Percentiles rank a stretch among this genome's conserved stretches.
Evolutionary conservation across 2,329 filamentous ascomycete species (phyloP).

Genomic region (Trematosphaeria pertusa): DNA sequence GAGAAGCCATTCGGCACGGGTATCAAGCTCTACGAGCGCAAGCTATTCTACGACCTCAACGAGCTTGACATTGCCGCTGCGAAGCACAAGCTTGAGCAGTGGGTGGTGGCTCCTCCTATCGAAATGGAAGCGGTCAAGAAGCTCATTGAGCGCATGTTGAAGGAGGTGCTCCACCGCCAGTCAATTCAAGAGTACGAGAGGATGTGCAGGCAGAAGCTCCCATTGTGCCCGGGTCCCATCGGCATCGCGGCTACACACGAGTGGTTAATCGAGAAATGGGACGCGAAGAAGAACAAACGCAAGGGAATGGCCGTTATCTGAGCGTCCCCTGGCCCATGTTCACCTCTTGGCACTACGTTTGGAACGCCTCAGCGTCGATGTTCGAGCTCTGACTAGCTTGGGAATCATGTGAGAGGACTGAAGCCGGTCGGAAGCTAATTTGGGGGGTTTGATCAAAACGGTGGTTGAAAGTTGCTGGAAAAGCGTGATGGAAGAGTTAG

Average conservation of each 20-base stretch:
- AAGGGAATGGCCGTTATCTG: slow-evolving; percentile 21
- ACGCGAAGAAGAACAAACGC: slow-evolving; percentile 27
- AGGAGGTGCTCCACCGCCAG: slow-evolving; percentile 28
- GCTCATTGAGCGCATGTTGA: slow-evolving; percentile 24
- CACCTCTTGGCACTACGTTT: neutral
- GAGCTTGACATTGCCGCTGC: slow-evolving; percentile 14
- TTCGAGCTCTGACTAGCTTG: too few species aligned
- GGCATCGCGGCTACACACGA: slow-evolving; percentile 27
- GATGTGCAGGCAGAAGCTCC: slow-evolving; percentile 29
- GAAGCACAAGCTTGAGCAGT: slow-evolving; percentile 12
- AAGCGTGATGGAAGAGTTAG: too few species aligned
- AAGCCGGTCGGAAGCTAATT: too few species aligned
- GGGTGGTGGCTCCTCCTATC: slow-evolving; percentile 7
- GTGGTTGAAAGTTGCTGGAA: too few species aligned
- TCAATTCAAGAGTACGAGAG: slow-evolving; percentile 31
- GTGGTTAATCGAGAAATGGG: slow-evolving; percentile 30
- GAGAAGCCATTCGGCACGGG: slow-evolving; percentile 22
- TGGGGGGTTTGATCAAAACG: too few species aligned
- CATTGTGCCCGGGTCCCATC: slow-evolving; percentile 32
- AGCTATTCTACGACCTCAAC: slow-evolving; percentile 25
- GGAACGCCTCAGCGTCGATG: neutral
- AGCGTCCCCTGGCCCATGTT: neutral
- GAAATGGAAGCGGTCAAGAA: slow-evolving; percentile 17
- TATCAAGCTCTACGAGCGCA: slow-evolving; percentile 32
- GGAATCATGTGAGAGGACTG: too few species aligned